Evolutionary conservation across 208 protist genomes (phyloP), one percentile per base, ranked within the genome.

Genomic region (Leishmania major): DNA sequence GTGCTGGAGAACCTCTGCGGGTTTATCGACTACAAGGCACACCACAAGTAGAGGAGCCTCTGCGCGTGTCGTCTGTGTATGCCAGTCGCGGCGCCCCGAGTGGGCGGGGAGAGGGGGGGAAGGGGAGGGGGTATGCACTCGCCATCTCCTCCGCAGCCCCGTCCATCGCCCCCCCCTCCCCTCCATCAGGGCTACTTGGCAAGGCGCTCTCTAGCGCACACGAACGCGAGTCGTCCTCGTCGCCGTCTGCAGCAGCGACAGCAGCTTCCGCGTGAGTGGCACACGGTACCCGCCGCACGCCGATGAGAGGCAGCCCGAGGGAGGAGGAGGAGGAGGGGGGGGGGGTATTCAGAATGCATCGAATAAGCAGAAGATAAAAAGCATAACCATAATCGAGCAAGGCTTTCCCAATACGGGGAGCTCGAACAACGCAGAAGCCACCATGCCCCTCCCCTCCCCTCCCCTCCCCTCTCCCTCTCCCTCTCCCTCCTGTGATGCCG

Each of bases 11-110:
- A 96, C 78, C 81, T 96, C 43, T 79, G 59, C 6, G 93, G 89
- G 25, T 96, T 96, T 72, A 59, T 96, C 45, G 81, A 87, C 17
- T 96, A 96, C 87, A 96, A 95, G 79, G 75, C 67, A 22, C 74
- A 87, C 43, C 60, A 93, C 67, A 82, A 84, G 80, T 81, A 85
- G 49, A 53, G 49, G 13, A 57, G 43, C 8, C 15, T 75, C 28
- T 75, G 45, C 17, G 71, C 5, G 71, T 75, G 71, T 35, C 22
- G 19, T 51, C 13, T 25, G 11, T 25, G 45, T 75, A 37, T 22
- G 47, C 35, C 40, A 73, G 28, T 51, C 31, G 31, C 62, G 15
- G 31, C 3, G 62, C 62, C 5, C 31, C 15, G 62, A 69, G 62
- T 22, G 62, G 40, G 62, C 62, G 28, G 62, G n/a, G 8, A 31